A percentile compares a stretch with the other conserved stretches of the same genome.
phyloP scores from a whole-genome alignment of 1,139 yeast species.

The Debaryomyces sp. region DNA sequence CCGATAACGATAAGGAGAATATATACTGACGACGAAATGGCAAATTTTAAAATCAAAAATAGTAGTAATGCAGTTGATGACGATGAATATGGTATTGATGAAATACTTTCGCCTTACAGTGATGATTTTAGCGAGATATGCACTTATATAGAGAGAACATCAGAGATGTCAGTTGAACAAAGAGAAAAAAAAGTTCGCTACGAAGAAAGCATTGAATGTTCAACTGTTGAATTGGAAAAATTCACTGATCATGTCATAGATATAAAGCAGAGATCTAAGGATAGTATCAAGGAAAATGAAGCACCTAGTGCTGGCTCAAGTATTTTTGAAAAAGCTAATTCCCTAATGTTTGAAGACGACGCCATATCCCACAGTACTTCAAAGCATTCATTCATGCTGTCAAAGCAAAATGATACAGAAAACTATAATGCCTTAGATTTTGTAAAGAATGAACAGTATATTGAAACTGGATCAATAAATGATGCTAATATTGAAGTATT shows the following conservation, averaged over 20 bases:
- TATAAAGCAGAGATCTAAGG: neutral
- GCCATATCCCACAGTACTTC: conserved; percentile 25
- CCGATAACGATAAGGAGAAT: neutral
- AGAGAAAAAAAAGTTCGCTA: neutral
- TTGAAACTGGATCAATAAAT: conserved; percentile 15
- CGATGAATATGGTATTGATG: neutral
- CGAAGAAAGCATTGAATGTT: neutral
- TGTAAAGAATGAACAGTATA: neutral
- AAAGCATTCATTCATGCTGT: conserved; percentile 12
- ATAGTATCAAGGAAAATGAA: neutral
- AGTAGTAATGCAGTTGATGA: neutral
- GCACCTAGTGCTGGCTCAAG: neutral
- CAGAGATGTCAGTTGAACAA: neutral
- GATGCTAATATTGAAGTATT: conserved; percentile 27
- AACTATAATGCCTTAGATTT: conserved; percentile 16
- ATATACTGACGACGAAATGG: neutral
- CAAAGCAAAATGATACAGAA: conserved; percentile 8
- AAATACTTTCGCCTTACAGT: conserved; percentile 5
- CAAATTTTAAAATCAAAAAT: neutral
- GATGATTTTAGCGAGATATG: neutral
- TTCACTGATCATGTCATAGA: neutral
- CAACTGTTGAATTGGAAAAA: neutral
- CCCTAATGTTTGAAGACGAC: conserved; percentile 19
- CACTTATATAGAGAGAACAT: neutral
- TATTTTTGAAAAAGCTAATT: conserved; percentile 7